Percentiles rank a stretch among this genome's conserved stretches.
phyloP scores from a whole-genome alignment of 1,284 basidiomycete species.

The Austroboletus novae-zelandiae region DNA sequence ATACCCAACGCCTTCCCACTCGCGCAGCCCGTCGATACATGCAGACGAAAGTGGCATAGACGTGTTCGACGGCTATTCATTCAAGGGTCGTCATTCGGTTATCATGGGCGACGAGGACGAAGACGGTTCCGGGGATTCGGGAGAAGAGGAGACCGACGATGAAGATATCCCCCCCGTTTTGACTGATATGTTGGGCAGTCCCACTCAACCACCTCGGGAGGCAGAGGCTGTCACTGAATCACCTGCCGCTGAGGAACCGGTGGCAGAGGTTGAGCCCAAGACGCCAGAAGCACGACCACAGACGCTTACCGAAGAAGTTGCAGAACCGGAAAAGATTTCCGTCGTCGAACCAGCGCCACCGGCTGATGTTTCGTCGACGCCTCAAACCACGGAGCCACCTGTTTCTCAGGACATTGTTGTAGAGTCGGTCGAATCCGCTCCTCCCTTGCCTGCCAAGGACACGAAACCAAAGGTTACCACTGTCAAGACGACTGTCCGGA shows the following conservation, averaged over 20 bases:
- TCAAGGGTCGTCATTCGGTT: constrained; percentile 80
- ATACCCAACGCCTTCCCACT: constrained; percentile 68
- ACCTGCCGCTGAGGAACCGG: constrained; percentile 27
- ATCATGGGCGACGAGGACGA: constrained; percentile 63
- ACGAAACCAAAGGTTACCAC: constrained; percentile 25
- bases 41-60: constrained; percentile 53
- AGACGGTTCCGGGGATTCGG: constrained; percentile 46
- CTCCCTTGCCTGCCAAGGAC: constrained; percentile 29
- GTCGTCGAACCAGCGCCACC: constrained; percentile 20
- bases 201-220: constrained; percentile 17
- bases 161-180: constrained; percentile 33
- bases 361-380: constrained; percentile 18
- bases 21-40: constrained; percentile 64
- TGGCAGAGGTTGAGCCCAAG: constrained; percentile 57
- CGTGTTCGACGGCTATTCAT: constrained; percentile 86
- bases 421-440: constrained; percentile 21
- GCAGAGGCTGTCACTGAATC: constrained; percentile 31
- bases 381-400: constrained; percentile 12
- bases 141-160: constrained; percentile 39
- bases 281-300: constrained; percentile 67
- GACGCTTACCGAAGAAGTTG: constrained; percentile 38
- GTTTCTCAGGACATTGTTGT: background rate
- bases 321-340: constrained; percentile 15
- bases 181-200: constrained; percentile 21
- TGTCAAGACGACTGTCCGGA: constrained; percentile 23